phyloP scores from a whole-genome alignment of 108 stramenopile species.

The Cyclotella choctawhatcheeana region DNA sequence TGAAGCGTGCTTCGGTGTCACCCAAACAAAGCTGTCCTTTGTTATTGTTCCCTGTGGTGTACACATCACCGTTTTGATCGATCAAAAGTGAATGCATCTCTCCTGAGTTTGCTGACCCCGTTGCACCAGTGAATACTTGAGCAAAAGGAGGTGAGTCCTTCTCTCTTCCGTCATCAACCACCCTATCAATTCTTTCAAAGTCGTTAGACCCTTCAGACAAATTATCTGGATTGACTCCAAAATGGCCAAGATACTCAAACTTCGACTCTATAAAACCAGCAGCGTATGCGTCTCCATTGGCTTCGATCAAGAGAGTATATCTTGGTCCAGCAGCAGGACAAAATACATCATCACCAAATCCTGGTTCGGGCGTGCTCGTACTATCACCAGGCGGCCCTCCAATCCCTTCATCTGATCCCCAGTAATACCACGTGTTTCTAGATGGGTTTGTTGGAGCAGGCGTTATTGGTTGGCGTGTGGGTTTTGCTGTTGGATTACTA shows the following conservation, averaged over 20 bases:
- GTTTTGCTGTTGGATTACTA: not conserved
- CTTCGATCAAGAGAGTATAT: not conserved
- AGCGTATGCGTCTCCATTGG: conserved; percentile 10
- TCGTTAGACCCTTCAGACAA: conserved; percentile 4
- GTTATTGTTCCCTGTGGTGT: conserved; percentile 22
- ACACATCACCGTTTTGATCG: conserved; percentile 30
- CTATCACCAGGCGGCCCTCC: not conserved
- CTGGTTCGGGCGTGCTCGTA: not conserved
- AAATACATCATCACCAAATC: conserved; percentile 9
- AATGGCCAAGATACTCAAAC: conserved; percentile 1
- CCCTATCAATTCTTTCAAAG: conserved; percentile 8
- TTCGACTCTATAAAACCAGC: conserved; percentile 19
- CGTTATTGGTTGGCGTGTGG: not conserved
- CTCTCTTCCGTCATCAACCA: conserved; percentile 2
- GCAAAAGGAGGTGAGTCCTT: conserved; percentile 13
- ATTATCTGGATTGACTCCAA: conserved; percentile 3
- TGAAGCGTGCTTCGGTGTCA: conserved; percentile 6
- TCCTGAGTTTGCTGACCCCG: conserved; percentile 29
- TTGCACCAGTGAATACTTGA: conserved; percentile 19
- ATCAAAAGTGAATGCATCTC: conserved; percentile 37
- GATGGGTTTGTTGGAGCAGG: not conserved
- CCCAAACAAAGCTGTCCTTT: conserved; percentile 34
- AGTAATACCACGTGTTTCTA: not conserved
- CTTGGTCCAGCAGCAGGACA: conserved; percentile 9
- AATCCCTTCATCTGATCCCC: not conserved